Base-by-base conservation (phyloP, 805 yeast genomes). In the Cyberlindnera samutprakarnensis region DNA sequence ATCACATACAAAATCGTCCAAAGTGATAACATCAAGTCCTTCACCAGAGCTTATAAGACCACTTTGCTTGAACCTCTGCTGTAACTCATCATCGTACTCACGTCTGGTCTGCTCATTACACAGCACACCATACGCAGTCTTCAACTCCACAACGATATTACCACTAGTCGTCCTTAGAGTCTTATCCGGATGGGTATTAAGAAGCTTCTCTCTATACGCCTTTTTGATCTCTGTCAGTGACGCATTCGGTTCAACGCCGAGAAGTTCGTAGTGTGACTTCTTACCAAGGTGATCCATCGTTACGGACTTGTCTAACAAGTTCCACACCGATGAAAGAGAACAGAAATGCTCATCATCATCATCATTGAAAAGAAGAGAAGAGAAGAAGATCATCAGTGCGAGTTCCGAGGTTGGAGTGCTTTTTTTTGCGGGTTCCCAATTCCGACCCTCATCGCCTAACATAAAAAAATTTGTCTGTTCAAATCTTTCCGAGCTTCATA, bases 161-260 rank as follows among this genome's bases (percentile, higher is more conserved):
- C 36, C 20, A 4, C 38, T 27, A 3, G 33, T 28, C 13, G 10
- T 13, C 3, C 29, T 26, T 15, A 42, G 39, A 4, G 52, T 46
- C 45, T 87, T 88, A 52, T 90, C 97, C 1, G 97, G 97, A 54
- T 90, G 97, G 3, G 70, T 54, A 4, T 53, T 48, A 2, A 90
- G 60, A 6, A 90, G 64, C 12, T 69, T 68, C 21, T 53, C 59
- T 35, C 67, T 70, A 52, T 88, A 90, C 0, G 94, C 88, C 7
- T 52, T 50, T 41, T 73, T 77, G 18, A 88, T 64, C 11, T 67
- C 72, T 0, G 33, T 43, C 1, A 34, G 38, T 14, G 56, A 38
- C 4, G 71, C 67, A 4, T 55, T 50, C 3, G 62, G 56, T 0
- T 54, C 47, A 2, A 80, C 57, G 0, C 70, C 78, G n/a, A 86